A percentile compares a stretch with the other conserved stretches of the same genome.
phyloP scores from a whole-genome alignment of 192 early-diverging fungal genomes.

The Podila horticola region DNA sequence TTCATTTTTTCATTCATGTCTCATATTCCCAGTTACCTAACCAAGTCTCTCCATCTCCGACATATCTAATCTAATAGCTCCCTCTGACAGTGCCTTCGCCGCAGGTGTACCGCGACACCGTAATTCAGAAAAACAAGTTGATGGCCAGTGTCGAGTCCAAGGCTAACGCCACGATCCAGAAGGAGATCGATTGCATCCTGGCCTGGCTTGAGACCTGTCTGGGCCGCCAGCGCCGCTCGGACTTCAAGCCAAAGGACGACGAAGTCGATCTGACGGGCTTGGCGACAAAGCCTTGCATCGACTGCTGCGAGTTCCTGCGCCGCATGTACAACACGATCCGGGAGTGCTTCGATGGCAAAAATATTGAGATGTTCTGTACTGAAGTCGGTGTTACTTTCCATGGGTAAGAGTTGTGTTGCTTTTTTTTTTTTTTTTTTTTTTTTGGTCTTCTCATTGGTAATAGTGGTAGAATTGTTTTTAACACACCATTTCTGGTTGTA shows the following conservation, averaged over 20 bases:
- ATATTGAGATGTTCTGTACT: constrained; percentile 78
- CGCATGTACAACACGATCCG: constrained; percentile 68
- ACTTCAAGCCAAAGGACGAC: constrained; percentile 93
- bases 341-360: constrained; percentile 76
- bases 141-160: constrained; percentile 84
- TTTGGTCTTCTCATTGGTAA: neutral
- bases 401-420: too few relatives aligned
- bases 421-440: neutral
- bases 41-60: constrained; percentile 7
- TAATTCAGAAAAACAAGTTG: constrained; percentile 88
- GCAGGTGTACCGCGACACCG: constrained; percentile 85
- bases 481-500: neutral
- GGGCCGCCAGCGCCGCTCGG: constrained; percentile 84
- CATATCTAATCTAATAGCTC: constrained; percentile 55
- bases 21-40: too few relatives aligned
- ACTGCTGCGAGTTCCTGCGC: constrained; percentile 81
- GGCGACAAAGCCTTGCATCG: constrained; percentile 84
- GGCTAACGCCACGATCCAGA: constrained; percentile 81
- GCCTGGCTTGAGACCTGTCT: constrained; percentile 78
- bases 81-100: constrained; percentile 74
- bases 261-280: constrained; percentile 73
- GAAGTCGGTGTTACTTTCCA: constrained; percentile 87
- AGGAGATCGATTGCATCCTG: constrained; percentile 76
- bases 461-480: neutral
- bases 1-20: neutral